Base-by-base conservation (phyloP, 2,329 filamentous ascomycete species). In the Aureobasidium sp. region DNA sequence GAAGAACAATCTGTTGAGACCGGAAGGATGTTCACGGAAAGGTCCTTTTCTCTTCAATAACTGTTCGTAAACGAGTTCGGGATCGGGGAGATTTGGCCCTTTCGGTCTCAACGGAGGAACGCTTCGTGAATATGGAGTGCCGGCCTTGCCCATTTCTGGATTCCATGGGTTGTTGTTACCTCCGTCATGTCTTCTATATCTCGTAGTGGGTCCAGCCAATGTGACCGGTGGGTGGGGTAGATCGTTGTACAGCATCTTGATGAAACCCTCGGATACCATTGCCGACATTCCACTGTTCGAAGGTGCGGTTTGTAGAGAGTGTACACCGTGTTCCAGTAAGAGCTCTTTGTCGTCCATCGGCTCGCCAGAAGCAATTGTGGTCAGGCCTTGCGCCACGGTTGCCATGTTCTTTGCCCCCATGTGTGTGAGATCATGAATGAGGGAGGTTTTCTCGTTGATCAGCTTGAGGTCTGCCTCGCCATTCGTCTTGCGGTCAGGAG, bases 121-220 rank as follows among this genome's bases (percentile, higher is more conserved):
- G 47, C 63, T 74, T 52, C 73, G 66, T 16, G 65, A 62, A 59
- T 75, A 76, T 2, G 72, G 71, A 2, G 71, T 68, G 5, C 75
- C 75, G 12, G 76, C 76, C 59, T 76, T 77, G 57, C 76, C 76
- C 67, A 79, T 74, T 48, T 78, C 72, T 1, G 75, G 74, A 35
- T 66, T 59, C 70, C 73, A 75, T 4, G 70, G 72, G 57, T 75
- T 78, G 59, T 76, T 76, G 17, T 65, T 64, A 30, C 71, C 65
- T 4, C 73, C 73, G 57, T 76, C 73, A 55, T 73, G 69, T 56
- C 66, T 61, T 57, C 73, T 63, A 59, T 74, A 75, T 56, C 69
- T 67, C 11, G 70, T 60, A 6, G 69, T 66, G 4, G 75, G 75
- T 11, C 75, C 75, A 35, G 74, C 71, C 11, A 71, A 58, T 17